Percentiles rank a stretch among this genome's conserved stretches.
These are phyloP conservation scores for Penicillium sp. DNA, from an alignment of 2,329 filamentous ascomycete genomes.

Conservation along the genomic window DNA sequence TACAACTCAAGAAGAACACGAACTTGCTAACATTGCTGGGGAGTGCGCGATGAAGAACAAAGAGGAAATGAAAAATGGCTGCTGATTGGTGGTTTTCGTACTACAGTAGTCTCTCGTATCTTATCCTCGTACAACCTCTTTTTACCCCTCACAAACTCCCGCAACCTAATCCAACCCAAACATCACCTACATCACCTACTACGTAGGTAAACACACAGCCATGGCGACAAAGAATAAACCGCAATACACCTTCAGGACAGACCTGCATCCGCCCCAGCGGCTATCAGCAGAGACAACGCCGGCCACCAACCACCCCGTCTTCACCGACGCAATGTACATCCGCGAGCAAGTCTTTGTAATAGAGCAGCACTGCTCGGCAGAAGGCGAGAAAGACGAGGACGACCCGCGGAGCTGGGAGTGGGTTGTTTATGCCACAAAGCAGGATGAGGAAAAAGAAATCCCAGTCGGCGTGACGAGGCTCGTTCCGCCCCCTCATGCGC, in stretches of 20 bases:
- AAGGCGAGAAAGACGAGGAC: slow-evolving; percentile 75
- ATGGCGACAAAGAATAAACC: not conserved
- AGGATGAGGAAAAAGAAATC: slow-evolving; percentile 30
- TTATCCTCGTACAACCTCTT: too few relatives aligned
- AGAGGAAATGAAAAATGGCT: too few relatives aligned
- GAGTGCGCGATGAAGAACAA: too few relatives aligned
- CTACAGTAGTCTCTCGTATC: too few relatives aligned
- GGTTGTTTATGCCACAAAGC: slow-evolving; percentile 66
- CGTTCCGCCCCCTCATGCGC: slow-evolving; percentile 72
- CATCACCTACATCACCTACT: not conserved
- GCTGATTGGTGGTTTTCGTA: too few relatives aligned
- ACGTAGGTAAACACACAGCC: not conserved
- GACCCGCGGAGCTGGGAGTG: slow-evolving; percentile 79
- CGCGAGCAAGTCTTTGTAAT: slow-evolving; percentile 56
- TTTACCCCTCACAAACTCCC: too few relatives aligned
- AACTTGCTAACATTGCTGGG: too few relatives aligned
- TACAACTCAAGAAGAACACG: too few relatives aligned
- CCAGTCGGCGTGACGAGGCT: slow-evolving; percentile 75
- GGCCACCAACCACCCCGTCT: slow-evolving; percentile 45
- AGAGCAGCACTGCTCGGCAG: slow-evolving; percentile 55
- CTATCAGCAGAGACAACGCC: slow-evolving; percentile 9
- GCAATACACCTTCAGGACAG: slow-evolving; percentile 4
- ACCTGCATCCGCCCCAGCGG: slow-evolving; percentile 1
- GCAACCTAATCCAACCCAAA: not conserved
- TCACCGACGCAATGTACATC: slow-evolving; percentile 58